phyloP scores from a whole-genome alignment of 164 flowering plant species.

The Annona squamosa region DNA sequence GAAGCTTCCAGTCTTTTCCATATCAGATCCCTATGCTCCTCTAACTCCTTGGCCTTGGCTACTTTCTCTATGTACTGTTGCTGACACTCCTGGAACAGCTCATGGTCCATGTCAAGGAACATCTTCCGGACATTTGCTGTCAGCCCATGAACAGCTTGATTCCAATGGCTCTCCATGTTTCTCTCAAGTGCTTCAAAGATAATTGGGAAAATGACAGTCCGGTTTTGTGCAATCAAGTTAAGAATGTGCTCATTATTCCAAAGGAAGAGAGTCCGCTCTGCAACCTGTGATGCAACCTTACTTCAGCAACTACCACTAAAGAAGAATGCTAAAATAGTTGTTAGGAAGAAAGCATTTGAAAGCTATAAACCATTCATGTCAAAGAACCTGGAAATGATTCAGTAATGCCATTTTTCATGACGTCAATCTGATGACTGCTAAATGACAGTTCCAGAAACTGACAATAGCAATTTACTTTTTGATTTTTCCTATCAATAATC shows the following conservation, averaged over 20 bases:
- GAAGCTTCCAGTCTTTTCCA: slow-evolving; percentile 67
- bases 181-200: slow-evolving; percentile 66
- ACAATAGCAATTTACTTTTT: too few relatives aligned
- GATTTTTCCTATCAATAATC: too few relatives aligned
- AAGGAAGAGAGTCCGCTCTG: slow-evolving; percentile 73
- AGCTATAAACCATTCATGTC: too few relatives aligned
- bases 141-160: slow-evolving; percentile 70
- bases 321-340: background rate
- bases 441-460: too few relatives aligned
- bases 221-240: slow-evolving; percentile 69
- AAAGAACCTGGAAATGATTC: too few relatives aligned
- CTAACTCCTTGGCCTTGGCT: slow-evolving; percentile 37
- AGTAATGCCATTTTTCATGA: too few relatives aligned
- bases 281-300: slow-evolving; percentile 44
- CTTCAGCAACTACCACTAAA: background rate
- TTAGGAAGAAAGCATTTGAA: background rate
- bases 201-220: slow-evolving; percentile 47
- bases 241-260: slow-evolving; percentile 87
- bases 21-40: slow-evolving; percentile 48
- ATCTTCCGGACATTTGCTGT: slow-evolving; percentile 61
- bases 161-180: slow-evolving; percentile 66
- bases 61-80: slow-evolving; percentile 44
- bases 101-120: slow-evolving; percentile 71
- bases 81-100: slow-evolving; percentile 62
- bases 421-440: too few relatives aligned